phyloP scores from a whole-genome alignment of 495 filamentous ascomycete species.

The Cladorrhinum samala region DNA sequence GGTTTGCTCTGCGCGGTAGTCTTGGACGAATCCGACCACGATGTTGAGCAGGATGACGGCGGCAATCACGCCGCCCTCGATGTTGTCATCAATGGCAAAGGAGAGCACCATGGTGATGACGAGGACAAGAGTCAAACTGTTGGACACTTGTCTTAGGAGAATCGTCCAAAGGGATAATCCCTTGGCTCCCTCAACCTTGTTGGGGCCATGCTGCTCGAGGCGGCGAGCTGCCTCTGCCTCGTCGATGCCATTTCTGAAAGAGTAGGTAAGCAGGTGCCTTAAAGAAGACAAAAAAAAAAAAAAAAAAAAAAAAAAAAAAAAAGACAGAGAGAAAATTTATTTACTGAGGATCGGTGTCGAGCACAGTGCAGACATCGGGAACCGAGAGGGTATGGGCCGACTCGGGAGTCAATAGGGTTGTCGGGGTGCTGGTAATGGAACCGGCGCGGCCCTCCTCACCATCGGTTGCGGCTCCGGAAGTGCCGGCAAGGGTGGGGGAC shows the following conservation, averaged over 20 bases:
- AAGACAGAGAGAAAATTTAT: neutral
- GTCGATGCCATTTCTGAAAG: slow-evolving; percentile 34
- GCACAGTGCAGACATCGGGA: slow-evolving; percentile 18
- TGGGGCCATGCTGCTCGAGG: slow-evolving; percentile 43
- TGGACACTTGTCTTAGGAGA: slow-evolving; percentile 50
- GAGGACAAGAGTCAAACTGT: slow-evolving; percentile 52
- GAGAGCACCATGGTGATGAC: slow-evolving; percentile 78
- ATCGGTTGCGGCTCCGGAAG: slow-evolving; percentile 12
- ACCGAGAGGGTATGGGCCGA: slow-evolving; percentile 23
- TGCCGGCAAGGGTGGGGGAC: slow-evolving; percentile 23
- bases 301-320: neutral
- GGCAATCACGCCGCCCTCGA: slow-evolving; percentile 78
- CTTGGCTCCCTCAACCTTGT: slow-evolving; percentile 46
- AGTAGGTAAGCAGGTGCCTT: neutral
- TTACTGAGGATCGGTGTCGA: slow-evolving; percentile 23
- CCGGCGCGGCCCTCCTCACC: slow-evolving; percentile 3
- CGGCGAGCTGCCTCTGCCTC: slow-evolving; percentile 36
- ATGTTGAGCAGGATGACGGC: slow-evolving; percentile 83
- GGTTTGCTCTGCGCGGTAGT: slow-evolving; percentile 80
- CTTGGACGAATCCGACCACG: slow-evolving; percentile 68
- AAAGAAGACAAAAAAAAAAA: neutral
- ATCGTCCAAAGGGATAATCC: slow-evolving; percentile 50
- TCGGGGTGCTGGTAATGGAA: slow-evolving; percentile 11
- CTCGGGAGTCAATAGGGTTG: slow-evolving; percentile 17
- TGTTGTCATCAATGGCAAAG: slow-evolving; percentile 71